Base-by-base conservation (phyloP, 352 stramenopile genomes). In the Phytophthora citrophthora region DNA sequence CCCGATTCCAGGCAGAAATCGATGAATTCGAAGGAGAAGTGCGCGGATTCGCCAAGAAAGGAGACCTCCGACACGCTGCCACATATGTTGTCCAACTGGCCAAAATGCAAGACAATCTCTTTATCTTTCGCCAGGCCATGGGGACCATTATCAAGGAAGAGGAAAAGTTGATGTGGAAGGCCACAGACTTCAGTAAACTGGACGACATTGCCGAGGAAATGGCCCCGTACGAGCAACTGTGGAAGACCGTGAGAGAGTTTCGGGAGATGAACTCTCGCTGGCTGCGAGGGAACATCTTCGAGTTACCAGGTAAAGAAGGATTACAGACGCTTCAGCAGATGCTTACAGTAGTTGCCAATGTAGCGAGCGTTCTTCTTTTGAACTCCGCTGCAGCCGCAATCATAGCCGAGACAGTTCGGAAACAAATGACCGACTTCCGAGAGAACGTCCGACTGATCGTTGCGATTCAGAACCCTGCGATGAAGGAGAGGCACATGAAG, bases 391-490 rank as follows among this genome's bases (percentile, higher is more conserved):
- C 72, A 1, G 79, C 86, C 0, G 80, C 81, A 6, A 79, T 91
- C 45, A 90, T 82, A 0, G 80, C 86, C 0, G 86, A 94, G 44
- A 70, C 88, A 41, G 62, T 93, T 18, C 86, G 88, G 43, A 94
- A 94, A 56, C 86, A 93, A 53, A 88, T 94, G 67, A 74, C 63
- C 0, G 86, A 94, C 41, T 94, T 94, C 36, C 69, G 79, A 4
- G 84, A 91, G 43, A 86, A 88, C 12, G 65, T 83, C 8, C 74
- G 79, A 0, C 61, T 94, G 4, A 86, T 92, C 4, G 72, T 76
- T 1, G 81, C 85, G 2, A 87, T 94, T 48, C 48, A 87, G 32
- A 87, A 94, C 43, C 79, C 77, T 29, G 75, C 70, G 1, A 83
- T 94, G 52, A 79, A 92, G 40, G 75, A 88, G 2, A 68, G 86